These are phyloP conservation scores for Zymoseptoria passerinii DNA, from an alignment of 2,329 filamentous ascomycete genomes.

Conservation along the genomic window DNA sequence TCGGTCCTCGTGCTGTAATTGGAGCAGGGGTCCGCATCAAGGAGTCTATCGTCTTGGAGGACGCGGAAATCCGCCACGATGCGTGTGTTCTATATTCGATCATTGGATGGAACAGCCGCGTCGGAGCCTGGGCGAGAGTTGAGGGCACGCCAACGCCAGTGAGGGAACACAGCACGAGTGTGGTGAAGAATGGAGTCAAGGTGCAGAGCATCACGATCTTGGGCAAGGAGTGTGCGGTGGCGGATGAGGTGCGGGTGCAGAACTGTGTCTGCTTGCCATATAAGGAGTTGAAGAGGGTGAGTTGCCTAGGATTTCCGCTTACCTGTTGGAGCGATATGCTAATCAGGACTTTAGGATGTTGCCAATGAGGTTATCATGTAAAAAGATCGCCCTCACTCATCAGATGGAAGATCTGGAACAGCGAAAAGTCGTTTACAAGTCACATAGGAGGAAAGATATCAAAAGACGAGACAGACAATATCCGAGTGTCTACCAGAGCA, in stretches of 20 bases:
- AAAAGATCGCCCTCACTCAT: neutral
- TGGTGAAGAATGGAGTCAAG: slow-evolving; percentile 96
- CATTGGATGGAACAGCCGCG: slow-evolving; percentile 90
- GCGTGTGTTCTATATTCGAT: slow-evolving; percentile 93
- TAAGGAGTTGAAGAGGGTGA: slow-evolving; percentile 92
- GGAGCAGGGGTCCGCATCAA: slow-evolving; percentile 87
- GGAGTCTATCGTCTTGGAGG: slow-evolving; percentile 92
- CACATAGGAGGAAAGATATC: neutral
- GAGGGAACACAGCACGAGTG: slow-evolving; percentile 82
- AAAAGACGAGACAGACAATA: neutral
- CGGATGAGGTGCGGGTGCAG: slow-evolving; percentile 89
- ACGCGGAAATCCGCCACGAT: slow-evolving; percentile 92
- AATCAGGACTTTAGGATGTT: slow-evolving; percentile 57
- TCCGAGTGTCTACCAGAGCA: neutral
- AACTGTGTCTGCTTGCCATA: slow-evolving; percentile 97
- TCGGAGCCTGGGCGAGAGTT: slow-evolving; percentile 96
- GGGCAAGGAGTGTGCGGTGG: slow-evolving; percentile 90
- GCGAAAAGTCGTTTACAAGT: neutral
- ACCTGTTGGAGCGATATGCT: slow-evolving; percentile 2
- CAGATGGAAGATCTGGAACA: neutral
- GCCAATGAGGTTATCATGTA: slow-evolving; percentile 87
- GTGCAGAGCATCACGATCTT: slow-evolving; percentile 97
- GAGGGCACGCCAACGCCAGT: slow-evolving; percentile 88
- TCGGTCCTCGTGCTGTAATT: slow-evolving; percentile 78
- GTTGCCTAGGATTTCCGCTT: slow-evolving; percentile 30